Base-by-base conservation (phyloP, 331 rosid species). In the Phaseolus coccineus region DNA sequence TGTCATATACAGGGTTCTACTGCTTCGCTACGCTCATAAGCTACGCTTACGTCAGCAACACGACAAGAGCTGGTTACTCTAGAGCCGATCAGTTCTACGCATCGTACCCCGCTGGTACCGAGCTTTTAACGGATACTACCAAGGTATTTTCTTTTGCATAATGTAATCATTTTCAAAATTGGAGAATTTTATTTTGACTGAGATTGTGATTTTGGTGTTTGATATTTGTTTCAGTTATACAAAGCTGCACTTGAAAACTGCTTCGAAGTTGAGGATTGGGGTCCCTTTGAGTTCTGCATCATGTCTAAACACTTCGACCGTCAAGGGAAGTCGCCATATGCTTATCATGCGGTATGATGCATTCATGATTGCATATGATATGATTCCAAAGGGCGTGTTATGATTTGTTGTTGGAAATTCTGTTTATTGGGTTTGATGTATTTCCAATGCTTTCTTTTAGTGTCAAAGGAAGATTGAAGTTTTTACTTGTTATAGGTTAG, bases 31-130 rank as follows among this genome's bases (percentile, higher is more conserved):
- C 97, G 0, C 89, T 83, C 50, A 56, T 92, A 77, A 86, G 62
- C 76, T 94, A 88, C 69, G 93, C 93, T 78, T 94, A 94, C 73
- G 82, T 89, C 55, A 86, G 75, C 90, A 90, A 92, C 68, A 94
- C 97, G 92, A 95, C 97, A 16, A 85, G 99, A 86, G 97, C 99
- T 80, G 99, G 99, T 81, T 88, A 85, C 80, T 95, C 99, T 25
- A 89, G 97, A 84, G 99, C 87, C 22, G 97, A 95, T 84, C 99
- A 95, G 68, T 92, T 79, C 88, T 95, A 95, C 79, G 97, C 99
- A n/a, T 90, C 97, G 13, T 95, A 92, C 83, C 97, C 99, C 0
- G 97, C 96, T 68, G 97, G 99, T 81, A 93, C 97, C 10, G 97
- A 95, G 88, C 97, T 93, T 78, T 76, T 95, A 85, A 89, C 96